phyloP scores from a whole-genome alignment of 73 alveolate genomes.

The Paramecium pentaurelia region DNA sequence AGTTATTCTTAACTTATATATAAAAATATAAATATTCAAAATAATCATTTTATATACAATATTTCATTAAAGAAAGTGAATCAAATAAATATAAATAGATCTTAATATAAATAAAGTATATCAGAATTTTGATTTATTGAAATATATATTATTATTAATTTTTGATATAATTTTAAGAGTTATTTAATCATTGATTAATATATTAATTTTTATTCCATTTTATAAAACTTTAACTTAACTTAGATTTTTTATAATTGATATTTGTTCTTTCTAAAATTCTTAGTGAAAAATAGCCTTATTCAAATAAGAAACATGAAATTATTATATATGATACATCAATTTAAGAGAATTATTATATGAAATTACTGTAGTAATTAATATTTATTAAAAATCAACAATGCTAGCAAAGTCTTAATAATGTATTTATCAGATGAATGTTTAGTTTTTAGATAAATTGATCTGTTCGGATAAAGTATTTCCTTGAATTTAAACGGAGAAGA shows the following conservation, averaged over 20 bases:
- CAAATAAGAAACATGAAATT: background rate
- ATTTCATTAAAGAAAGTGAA: too few species aligned
- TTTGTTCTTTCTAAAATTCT: background rate
- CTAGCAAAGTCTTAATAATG: conserved; percentile 18
- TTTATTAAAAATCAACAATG: background rate
- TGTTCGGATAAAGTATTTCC: background rate
- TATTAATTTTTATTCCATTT: background rate
- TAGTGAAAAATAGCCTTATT: background rate
- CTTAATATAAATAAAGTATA: too few species aligned
- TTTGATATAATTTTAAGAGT: background rate
- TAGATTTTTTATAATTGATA: background rate
- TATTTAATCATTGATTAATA: background rate
- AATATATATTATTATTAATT: background rate
- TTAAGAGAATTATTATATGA: background rate
- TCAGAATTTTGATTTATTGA: too few species aligned
- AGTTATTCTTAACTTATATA: background rate
- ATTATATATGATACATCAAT: background rate
- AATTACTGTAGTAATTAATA: background rate
- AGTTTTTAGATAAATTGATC: conserved; percentile 15
- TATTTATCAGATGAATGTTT: background rate
- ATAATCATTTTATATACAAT: too few species aligned
- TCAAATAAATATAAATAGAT: too few species aligned
- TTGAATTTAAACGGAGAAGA: conserved; percentile 9
- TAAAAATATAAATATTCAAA: too few species aligned
- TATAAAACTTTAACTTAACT: background rate